Evolutionary conservation across 2,329 filamentous ascomycete genomes (phyloP), one percentile per base, ranked within the genome.

Genomic region (Penicillium oxalicum): DNA sequence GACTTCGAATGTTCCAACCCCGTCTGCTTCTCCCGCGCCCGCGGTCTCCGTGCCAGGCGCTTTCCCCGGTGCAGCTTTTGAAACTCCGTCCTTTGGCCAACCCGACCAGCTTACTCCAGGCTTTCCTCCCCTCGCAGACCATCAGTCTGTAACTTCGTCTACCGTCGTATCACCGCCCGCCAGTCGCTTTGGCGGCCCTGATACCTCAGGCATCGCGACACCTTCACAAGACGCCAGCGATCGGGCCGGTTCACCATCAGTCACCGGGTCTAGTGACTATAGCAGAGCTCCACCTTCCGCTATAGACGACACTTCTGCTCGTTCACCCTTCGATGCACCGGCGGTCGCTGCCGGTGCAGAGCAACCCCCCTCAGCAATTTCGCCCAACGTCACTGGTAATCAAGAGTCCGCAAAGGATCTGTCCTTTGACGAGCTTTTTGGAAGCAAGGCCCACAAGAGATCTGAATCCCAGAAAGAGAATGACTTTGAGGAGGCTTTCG

Each of bases 61-160:
- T 40, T 56, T 60, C 38, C 53, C 63, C 25, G 61, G 60, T 9
- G 50, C 55, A 5, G 50, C 53, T 28, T 49, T 51, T 32, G 64
- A 65, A 41, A 74, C 75, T 18, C 81, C 84, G 34, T 75, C 86
- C 28, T 83, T 85, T 24, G 80, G 86, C 11, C 83, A 86, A 65
- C 87, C 86, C 24, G 79, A 84, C 50, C 89, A 94, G 65, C 83
- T 91, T 53, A 89, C 80, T 49, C 87, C 89, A 5, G 84, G 80
- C 61, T 86, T 87, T 65, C 72, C 91, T 41, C 87, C 88, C 4
- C 82, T 95, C 58, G 74, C 76, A 39, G 76, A 83, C 41, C 74
- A 78, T 42, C 84, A 87, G 52, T 88, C 87, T 2, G 72, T 87
- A 46, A 84, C 82, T 48, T 90, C 88, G 18, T 93, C 89, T 12